Conservation (phyloP, 2,329 filamentous ascomycete species). For the Aspergillus neoniger region DNA sequence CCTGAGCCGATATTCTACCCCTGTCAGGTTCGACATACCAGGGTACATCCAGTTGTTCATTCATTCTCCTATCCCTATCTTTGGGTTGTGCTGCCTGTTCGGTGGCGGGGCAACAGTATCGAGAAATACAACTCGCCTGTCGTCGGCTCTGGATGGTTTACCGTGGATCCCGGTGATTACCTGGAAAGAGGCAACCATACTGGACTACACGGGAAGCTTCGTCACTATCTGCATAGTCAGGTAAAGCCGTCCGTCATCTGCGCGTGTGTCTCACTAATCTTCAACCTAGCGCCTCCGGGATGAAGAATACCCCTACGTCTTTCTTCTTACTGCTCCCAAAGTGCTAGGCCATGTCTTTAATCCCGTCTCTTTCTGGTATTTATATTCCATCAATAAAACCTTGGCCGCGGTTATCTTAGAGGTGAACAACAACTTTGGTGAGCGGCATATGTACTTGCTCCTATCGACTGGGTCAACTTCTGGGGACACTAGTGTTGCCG, state of each 20-base stretch:
- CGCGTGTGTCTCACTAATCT: neutral
- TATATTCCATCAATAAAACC: neutral
- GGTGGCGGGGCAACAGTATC: neutral
- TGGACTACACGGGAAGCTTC: neutral
- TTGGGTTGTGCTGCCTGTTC: neutral
- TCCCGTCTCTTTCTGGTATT: constrained; percentile 10
- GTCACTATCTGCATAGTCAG: neutral
- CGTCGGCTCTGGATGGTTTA: neutral
- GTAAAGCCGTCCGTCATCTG: neutral
- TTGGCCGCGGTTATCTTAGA: neutral
- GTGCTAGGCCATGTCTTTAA: constrained; percentile 12
- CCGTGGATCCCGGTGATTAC: neutral
- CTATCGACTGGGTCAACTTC: neutral
- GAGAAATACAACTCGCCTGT: neutral
- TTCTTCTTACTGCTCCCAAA: constrained; percentile 5
- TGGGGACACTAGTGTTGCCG: neutral
- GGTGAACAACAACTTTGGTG: constrained; percentile 12
- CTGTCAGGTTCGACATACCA: constrained; percentile 1
- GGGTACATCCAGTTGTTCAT: neutral
- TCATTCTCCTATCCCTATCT: constrained; percentile 4
- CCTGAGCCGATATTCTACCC: neutral
- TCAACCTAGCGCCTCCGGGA: neutral
- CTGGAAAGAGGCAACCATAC: neutral
- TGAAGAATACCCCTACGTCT: constrained; percentile 3
- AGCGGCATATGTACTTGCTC: constrained; percentile 10